Evolutionary conservation across 495 filamentous ascomycete genomes (phyloP).

Genomic region (Daldinia vernicosa): DNA sequence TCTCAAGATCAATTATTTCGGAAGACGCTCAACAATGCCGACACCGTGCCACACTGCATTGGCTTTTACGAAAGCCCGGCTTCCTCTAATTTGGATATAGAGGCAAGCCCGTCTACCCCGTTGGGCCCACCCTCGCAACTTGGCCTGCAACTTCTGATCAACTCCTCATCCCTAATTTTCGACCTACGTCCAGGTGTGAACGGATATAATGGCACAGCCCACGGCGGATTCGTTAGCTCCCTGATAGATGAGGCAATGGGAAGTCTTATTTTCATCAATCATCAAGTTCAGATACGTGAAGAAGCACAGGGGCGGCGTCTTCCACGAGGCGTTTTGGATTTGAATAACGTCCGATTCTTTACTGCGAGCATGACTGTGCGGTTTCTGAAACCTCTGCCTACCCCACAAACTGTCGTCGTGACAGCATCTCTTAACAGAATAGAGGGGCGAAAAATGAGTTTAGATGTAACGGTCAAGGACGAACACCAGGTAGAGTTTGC

Average conservation of each 20-base stretch:
- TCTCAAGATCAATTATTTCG: slow-evolving; percentile 21
- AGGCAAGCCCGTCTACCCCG: neutral
- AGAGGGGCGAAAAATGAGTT: slow-evolving; percentile 15
- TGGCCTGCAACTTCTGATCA: neutral
- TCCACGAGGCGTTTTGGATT: neutral
- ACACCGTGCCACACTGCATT: slow-evolving; percentile 1
- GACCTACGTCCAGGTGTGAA: slow-evolving; percentile 7
- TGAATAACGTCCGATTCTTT: neutral
- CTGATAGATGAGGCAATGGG: slow-evolving; percentile 29
- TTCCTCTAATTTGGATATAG: neutral
- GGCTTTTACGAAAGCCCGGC: slow-evolving; percentile 21
- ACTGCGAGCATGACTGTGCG: slow-evolving; percentile 20
- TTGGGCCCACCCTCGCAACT: neutral
- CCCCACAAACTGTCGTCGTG: slow-evolving; percentile 18
- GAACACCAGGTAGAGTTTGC: slow-evolving; percentile 9
- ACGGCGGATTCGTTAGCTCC: slow-evolving; percentile 10
- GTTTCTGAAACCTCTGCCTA: slow-evolving; percentile 6
- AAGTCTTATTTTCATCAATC: neutral
- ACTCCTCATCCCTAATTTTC: neutral
- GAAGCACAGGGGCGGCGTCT: neutral
- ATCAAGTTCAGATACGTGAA: neutral
- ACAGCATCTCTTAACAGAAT: slow-evolving; percentile 5
- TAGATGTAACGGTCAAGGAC: slow-evolving; percentile 8
- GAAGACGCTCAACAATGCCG: neutral
- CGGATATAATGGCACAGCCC: slow-evolving; percentile 17